These are phyloP conservation scores for Barnettozyma wickerhamii DNA, from an alignment of 805 yeast genomes.

Conservation along the genomic window DNA sequence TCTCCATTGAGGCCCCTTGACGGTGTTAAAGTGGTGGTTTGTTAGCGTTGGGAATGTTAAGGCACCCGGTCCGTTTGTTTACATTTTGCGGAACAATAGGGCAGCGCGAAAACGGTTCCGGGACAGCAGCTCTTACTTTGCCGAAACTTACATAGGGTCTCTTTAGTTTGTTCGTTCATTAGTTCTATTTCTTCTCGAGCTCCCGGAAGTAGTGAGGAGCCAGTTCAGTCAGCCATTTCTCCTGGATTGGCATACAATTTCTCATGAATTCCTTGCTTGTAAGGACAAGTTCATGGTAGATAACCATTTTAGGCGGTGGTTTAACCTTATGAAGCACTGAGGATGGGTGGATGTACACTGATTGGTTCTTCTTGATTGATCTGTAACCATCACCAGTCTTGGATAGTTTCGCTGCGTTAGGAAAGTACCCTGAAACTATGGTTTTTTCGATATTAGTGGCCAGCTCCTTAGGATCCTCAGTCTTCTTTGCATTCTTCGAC, in stretches of 20 bases:
- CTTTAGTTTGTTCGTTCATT: neutral
- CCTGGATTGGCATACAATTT: constrained; percentile 68
- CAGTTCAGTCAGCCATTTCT: constrained; percentile 65
- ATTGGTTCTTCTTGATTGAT: constrained; percentile 60
- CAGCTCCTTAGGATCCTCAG: constrained; percentile 35
- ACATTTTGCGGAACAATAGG: neutral
- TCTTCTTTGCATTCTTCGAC: constrained; percentile 28
- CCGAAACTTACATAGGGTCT: neutral
- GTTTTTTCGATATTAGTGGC: constrained; percentile 80
- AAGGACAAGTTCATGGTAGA: constrained; percentile 79
- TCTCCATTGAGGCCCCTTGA: constrained; percentile 16
- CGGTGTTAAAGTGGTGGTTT: no score
- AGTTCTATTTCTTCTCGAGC: neutral
- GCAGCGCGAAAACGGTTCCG: neutral
- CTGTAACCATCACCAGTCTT: constrained; percentile 71
- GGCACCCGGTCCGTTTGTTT: no score
- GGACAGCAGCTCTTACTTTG: neutral
- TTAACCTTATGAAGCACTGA: constrained; percentile 59
- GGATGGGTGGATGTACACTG: constrained; percentile 84
- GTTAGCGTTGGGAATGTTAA: neutral
- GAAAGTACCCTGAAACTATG: constrained; percentile 84
- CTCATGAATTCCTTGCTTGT: constrained; percentile 90
- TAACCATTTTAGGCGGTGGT: constrained; percentile 69
- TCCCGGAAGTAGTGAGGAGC: constrained; percentile 52
- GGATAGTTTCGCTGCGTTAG: constrained; percentile 89